Evolutionary conservation across 345 rosid genomes (phyloP), one percentile per base, ranked within the genome.

Genomic region (Lenwebbia sp.): DNA sequence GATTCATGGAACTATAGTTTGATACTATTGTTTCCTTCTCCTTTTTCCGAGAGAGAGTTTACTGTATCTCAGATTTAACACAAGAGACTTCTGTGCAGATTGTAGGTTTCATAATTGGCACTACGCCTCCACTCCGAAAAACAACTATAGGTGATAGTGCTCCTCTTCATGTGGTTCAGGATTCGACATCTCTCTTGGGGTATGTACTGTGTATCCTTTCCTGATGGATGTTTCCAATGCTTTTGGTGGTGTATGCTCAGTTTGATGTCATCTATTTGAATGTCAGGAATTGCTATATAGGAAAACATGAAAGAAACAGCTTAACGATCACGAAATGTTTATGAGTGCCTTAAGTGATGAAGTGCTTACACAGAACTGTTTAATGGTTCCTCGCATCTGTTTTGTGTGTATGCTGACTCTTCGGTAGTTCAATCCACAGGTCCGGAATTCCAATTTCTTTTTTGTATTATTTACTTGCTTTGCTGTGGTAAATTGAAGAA

Each of bases 181-280:
- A 81, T 70, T 89, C 92, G 17, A 86, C 90, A 8, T 87, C 89
- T 53, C 58, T 92, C 33, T 23, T 92, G 40, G 93, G 92, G 93
- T 90, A 85, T 44, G 78, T 54, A 33, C 5, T 55, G 17, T 50
- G 65, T 51, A 40, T 26, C 85, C 83, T 60, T 40, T 84, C 22
- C 21, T 52, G 84, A 52, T 52, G 84, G 40, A 28, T 54, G 13
- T 52, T 54, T n/a, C 81, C 81, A 21, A 37, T 37, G 81, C 81
- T 47, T 56, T 47, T 49, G 54, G 21, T 41, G 21, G 57, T 13
- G 50, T 12, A 25, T 17, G 26, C 53, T 58, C 52, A 57, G 10
- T 37, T 26, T 70, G 81, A 37, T 70, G 81, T 37, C 81, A 37
- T 70, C 14, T 37, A 37, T 70, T 4, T 70, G 47, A 70, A 37